Evolutionary conservation across 2,329 filamentous ascomycete species (phyloP), one percentile per base, ranked within the genome.

Genomic region (Colletotrichum cuscutae): DNA sequence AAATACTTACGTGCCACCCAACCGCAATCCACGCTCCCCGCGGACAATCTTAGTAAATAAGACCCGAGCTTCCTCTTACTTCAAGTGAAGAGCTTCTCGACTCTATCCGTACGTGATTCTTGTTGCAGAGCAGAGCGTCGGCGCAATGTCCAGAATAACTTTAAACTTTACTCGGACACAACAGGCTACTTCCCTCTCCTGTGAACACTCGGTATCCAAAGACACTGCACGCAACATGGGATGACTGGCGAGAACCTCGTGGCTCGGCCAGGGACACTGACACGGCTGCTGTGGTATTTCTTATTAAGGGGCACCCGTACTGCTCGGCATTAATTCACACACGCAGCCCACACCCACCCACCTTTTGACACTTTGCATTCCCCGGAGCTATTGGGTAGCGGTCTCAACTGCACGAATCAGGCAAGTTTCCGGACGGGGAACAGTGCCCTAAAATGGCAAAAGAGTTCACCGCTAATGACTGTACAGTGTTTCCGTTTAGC

Each of bases 401-500:
- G 58, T 64, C n/a, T 59, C 65, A 28, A 54, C 54, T 24, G 26
- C 30, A 53, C 70, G 60, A 70, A 72, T 65, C 60, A 70, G 70
- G 59, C 46, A 64, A 59, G 28, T 59, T 68, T 57, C n/a, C 65
- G 15, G n/a, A 28, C 11, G 30, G 24, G 65, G 56, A 32, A 57
- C n/a, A 53, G 49, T 70, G 66, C 46, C 60, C 54, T 24, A 68
- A 62, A 59, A 46, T 24, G 22, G 52, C 19, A 54, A 63, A 24
- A 58, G 42, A 11, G 15, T 24, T 22, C 28, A 42, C 19, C 13
- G 37, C 35, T 13, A n/a, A n/a, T 46, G 7, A 15, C 7, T 37
- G 24, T 54, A 66, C 54, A 12, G 15, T 28, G 24, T 24, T 37
- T 26, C 11, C 24, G 13, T 46, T 6, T 12, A 42, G 35, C 35